Evolutionary conservation across 1,284 basidiomycete species (phyloP), one percentile per base, ranked within the genome.

Genomic region (Tremellales sp.): DNA sequence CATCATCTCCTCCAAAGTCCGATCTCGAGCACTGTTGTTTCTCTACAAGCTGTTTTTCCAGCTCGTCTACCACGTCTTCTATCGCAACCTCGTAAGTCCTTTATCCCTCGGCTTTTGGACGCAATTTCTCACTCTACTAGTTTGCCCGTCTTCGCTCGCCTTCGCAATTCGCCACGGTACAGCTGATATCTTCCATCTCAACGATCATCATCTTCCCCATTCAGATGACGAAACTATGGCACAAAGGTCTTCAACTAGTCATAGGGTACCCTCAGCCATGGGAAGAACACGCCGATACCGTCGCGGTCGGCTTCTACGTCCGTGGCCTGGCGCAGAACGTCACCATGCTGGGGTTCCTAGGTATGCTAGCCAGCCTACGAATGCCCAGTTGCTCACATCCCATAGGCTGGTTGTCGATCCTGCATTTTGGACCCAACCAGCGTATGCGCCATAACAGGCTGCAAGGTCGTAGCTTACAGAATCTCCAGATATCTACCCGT

Each of bases 261-360:
- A 59, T 75, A 14, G 76, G 76, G 0, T 73, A 75, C 32, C 72
- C 74, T 0, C 70, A 72, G 40, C 68, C 73, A 0, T 78, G 74
- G 63, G 72, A 75, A 28, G 78, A 79, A 48, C 76, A 79, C 52
- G 71, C 73, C 10, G 76, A 79, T 39, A 63, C 57, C 10, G 65
- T 78, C 4, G 76, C 76, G 0, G 68, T 70, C 28, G 63, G 65
- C 12, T 76, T 79, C 43, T 79, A 78, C 56, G 68, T 78, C 25
- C 65, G 78, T n/a, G 75, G 78, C 35, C 54, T 79, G 21, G 77
- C 78, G n/a, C 78, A 80, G 56, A 78, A 79, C 51, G 75, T 76
- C 3, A 78, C 77, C 4, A 79, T 75, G 61, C 60, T 77, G 2
- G 73, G 64, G 4, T 74, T 73, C 49, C 50, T 71, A 5, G 77